phyloP scores from a whole-genome alignment of 2,329 filamentous ascomycete genomes.

The Fusarium kyushuense region DNA sequence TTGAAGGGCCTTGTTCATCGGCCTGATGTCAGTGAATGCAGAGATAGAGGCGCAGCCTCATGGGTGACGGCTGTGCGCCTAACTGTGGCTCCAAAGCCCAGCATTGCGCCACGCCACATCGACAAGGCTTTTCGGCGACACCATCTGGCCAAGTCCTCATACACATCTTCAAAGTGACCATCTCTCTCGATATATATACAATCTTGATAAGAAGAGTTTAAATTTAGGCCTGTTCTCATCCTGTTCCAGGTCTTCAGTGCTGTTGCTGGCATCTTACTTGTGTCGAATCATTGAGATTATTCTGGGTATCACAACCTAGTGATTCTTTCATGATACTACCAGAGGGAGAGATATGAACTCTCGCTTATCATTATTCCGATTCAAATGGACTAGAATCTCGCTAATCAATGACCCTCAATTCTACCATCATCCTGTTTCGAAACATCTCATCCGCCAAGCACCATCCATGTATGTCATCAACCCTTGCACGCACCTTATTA shows the following conservation, averaged over 20 bases:
- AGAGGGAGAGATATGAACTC: background rate
- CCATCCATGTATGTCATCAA: conserved; percentile 32
- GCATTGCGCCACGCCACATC: conserved; percentile 25
- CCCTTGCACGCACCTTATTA: conserved; percentile 22
- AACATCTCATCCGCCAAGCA: conserved; percentile 2
- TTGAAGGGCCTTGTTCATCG: conserved; percentile 6
- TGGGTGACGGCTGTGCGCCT: conserved; percentile 26
- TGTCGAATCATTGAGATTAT: background rate
- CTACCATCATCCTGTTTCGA: background rate
- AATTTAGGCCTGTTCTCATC: background rate
- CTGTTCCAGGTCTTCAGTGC: background rate
- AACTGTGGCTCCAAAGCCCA: conserved; percentile 15
- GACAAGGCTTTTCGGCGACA: conserved; percentile 33
- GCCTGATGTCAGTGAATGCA: conserved; percentile 20
- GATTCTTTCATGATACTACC: too few species aligned
- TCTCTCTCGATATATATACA: background rate
- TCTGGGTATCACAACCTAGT: too few species aligned
- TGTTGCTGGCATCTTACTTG: background rate
- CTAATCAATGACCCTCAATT: background rate
- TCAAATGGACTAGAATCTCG: background rate
- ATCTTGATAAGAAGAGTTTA: background rate
- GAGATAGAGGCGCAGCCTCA: conserved; percentile 30
- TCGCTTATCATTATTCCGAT: background rate
- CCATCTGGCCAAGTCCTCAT: conserved; percentile 18
- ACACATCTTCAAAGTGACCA: background rate